Evolutionary conservation across 768 basidiomycete species (phyloP), one percentile per base, ranked within the genome.

Genomic region (Boletus tomentosulus): DNA sequence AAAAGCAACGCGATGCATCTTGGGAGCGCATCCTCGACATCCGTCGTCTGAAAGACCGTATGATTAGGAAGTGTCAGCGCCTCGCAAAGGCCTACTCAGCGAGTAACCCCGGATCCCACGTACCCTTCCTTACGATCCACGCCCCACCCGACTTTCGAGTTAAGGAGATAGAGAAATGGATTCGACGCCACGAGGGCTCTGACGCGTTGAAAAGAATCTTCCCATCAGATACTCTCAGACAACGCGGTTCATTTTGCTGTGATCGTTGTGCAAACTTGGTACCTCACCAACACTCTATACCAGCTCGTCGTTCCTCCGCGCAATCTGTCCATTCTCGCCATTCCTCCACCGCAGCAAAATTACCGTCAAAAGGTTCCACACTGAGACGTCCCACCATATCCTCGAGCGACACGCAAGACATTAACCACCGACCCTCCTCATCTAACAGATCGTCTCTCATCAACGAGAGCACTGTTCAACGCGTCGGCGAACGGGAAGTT

Each of bases 131-230:
- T 57, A 84, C 85, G 11, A 71, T 87, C 37, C 75, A 86, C 46
- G 85, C 87, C 1, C 86, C 87, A 3, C 64, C 78, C 33, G 87
- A 89, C 65, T 89, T 89, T 63, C 78, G 86, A 19, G 69, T 88
- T 35, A 86, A 86, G 69, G 86, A 87, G 68, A 86, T 89, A 81
- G 87, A 89, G 62, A 82, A 81, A 54, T 89, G 87, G 87, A 80
- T 86, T 61, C 75, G 80, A 53, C 73, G 78, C 30, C 80, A 85
- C 1, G 61, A 70, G 24, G 66, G 63, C 34, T 31, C 61, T 39
- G 66, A 65, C n/a, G 51, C 42, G 16, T 30, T 64, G 43, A 70
- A 61, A 55, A 68, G 55, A 57, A 53, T 47, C 38, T 24, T 57
- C 13, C 35, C 61, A 3, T 34, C 48, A 10, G 66, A 70, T 37